Evolutionary conservation across 306 rosid genomes (phyloP), one percentile per base, ranked within the genome.

Genomic region (Alnus rubra): DNA sequence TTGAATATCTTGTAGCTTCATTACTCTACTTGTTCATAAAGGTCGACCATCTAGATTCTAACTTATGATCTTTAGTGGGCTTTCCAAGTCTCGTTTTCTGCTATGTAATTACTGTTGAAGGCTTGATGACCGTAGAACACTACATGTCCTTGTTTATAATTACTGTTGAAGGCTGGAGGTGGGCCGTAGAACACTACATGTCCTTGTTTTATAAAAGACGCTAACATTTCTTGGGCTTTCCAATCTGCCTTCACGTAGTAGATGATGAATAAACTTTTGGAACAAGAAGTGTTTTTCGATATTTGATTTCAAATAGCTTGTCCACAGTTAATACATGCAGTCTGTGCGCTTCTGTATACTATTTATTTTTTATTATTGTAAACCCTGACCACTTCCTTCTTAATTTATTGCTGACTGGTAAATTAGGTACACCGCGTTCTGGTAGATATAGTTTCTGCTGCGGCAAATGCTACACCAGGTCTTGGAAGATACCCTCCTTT

Each of bases 401-500:
- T 30, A 73, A 75, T 86, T 56, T 59, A 49, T 49, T 69, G n/a
- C 56, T 82, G 70, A 62, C 73, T 77, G 74, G 59, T 78, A 75
- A 39, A 79, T 69, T 65, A 95, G 99, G 97, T 95, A 56, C 99
- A 95, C 62, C 92, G 99, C 35, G 98, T 95, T 68, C 78, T 95
- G 76, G 85, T 91, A 14, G 98, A 93, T 79, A 95, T 95, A 76
- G 97, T 95, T 65, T 91, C 94, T 8, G 81, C 98, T 47, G 83
- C 98, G 71, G 99, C 99, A 86, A 91, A 78, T 90, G 97, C 94
- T 67, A 95, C 97, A 44, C 93, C 97, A 53, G 99, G 99, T 83
- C 95, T 95, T 74, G 99, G 99, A 85, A 90, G 99, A 88, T 93
- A 95, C 81, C 99, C 97, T 47, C 92, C 98, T 81, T 95, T 95